Evolutionary conservation across 805 yeast species (phyloP).

Genomic region (Jamesozyma jinghongensis): DNA sequence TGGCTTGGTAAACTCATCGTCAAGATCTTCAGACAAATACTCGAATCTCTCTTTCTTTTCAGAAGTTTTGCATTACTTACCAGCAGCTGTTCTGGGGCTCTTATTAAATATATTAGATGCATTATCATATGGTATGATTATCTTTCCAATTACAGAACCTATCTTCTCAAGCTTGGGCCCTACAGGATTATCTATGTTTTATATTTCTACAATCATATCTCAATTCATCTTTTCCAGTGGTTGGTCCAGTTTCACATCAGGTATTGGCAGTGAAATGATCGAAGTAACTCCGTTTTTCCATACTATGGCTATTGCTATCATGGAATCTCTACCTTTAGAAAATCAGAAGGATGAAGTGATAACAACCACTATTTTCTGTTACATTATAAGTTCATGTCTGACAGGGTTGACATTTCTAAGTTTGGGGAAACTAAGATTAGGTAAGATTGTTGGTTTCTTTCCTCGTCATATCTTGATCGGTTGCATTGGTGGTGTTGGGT

Average conservation of each 20-base stretch:
- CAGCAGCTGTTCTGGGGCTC: constrained; percentile 80
- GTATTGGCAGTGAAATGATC: constrained; percentile 97
- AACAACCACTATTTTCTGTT: constrained; percentile 81
- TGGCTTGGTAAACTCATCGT: not conserved
- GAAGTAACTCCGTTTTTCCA: constrained; percentile 99
- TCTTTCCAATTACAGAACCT: constrained; percentile 83
- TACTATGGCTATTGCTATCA: constrained; percentile 75
- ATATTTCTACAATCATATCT: constrained; percentile 80
- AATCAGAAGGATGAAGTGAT: constrained; percentile 57
- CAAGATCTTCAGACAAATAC: not conserved
- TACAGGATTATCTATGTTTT: constrained; percentile 88
- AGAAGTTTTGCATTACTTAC: constrained; percentile 32
- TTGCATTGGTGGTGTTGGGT: constrained; percentile 98
- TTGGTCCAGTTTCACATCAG: constrained; percentile 79
- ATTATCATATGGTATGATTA: constrained; percentile 92
- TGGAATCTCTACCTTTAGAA: constrained; percentile 31
- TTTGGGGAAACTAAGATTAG: constrained; percentile 72
- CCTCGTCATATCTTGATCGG: constrained; percentile 95
- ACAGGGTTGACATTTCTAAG: constrained; percentile 76
- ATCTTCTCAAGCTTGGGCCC: constrained; percentile 74
- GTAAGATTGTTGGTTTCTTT: constrained; percentile 85
- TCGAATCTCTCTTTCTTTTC: constrained; percentile 4
- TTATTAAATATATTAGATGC: constrained; percentile 86
- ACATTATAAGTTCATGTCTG: constrained; percentile 70
- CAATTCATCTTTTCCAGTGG: constrained; percentile 86